Evolutionary conservation across 2,329 filamentous ascomycete species (phyloP).

Genomic region (Fusarium praegraminearum): DNA sequence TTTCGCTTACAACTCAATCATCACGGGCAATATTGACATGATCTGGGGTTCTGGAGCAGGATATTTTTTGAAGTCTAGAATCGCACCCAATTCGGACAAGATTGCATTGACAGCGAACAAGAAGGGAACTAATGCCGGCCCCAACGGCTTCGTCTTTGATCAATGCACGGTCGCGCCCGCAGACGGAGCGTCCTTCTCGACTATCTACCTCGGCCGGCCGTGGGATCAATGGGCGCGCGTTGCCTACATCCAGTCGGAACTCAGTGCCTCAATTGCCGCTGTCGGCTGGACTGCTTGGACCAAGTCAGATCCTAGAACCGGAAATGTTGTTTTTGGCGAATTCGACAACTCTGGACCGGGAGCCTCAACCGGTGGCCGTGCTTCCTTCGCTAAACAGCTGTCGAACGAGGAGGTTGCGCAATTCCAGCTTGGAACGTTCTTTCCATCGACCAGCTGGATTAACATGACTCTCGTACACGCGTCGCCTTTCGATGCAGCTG

Average conservation of each 20-base stretch:
- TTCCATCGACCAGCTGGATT: conserved; percentile 38
- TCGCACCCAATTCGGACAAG: conserved; percentile 49
- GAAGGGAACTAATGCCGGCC: conserved; percentile 53
- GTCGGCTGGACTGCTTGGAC: conserved; percentile 42
- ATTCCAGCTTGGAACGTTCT: conserved; percentile 40
- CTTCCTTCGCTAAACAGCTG: conserved; percentile 40
- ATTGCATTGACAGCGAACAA: conserved; percentile 53
- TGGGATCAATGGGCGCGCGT: conserved; percentile 44
- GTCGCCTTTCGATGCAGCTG: conserved; percentile 35
- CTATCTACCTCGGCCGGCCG: conserved; percentile 39
- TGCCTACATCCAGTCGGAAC: conserved; percentile 39
- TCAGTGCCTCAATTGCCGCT: conserved; percentile 23
- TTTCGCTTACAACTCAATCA: conserved; percentile 58
- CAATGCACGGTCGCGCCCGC: conserved; percentile 50
- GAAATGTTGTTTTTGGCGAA: conserved; percentile 39
- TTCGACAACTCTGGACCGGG: conserved; percentile 38
- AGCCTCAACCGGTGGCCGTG: conserved; percentile 33
- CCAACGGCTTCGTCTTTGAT: conserved; percentile 53
- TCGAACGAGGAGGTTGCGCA: conserved; percentile 10
- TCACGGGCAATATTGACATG: conserved; percentile 63
- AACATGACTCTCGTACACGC: conserved; percentile 40
- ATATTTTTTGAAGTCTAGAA: conserved; percentile 56
- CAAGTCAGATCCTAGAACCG: conserved; percentile 39
- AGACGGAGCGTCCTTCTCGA: conserved; percentile 41
- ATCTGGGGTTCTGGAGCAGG: conserved; percentile 57